Percentiles rank a stretch among this genome's conserved stretches.
phyloP scores from a whole-genome alignment of 371 early-diverging fungal species.

The Saksenaea oblongispora region DNA sequence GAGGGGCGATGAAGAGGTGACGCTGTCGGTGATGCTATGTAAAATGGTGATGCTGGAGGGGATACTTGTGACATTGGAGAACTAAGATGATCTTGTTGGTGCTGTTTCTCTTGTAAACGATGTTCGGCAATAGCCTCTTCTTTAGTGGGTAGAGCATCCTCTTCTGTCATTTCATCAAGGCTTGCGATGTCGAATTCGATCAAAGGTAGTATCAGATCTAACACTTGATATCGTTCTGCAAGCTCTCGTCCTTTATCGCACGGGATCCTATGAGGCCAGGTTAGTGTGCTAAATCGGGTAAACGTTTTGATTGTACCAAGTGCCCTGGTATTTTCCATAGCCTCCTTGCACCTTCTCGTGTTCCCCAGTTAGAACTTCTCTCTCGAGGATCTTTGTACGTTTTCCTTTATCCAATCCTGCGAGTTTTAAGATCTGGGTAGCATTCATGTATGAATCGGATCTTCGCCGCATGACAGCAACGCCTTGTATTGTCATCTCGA shows the following conservation, averaged over 20 bases:
- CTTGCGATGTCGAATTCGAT: conserved; percentile 65
- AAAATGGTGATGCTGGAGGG: not conserved
- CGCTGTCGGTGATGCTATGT: not conserved
- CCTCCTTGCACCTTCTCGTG: conserved; percentile 98
- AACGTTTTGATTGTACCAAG: conserved; percentile 59
- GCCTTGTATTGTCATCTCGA: conserved; percentile 80
- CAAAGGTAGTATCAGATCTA: conserved; percentile 59
- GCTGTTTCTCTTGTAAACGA: conserved; percentile 9
- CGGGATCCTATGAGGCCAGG: conserved; percentile 67
- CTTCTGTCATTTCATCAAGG: conserved; percentile 15
- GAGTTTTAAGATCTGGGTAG: conserved; percentile 96
- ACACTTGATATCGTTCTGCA: conserved; percentile 74
- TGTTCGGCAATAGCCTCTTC: conserved; percentile 22
- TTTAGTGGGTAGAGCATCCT: conserved; percentile 24
- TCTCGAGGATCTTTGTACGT: conserved; percentile 92
- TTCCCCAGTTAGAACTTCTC: conserved; percentile 78
- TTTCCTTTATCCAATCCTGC: conserved; percentile 92
- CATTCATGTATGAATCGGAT: conserved; percentile 93
- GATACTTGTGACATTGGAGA: not conserved
- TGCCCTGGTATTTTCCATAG: conserved; percentile 97
- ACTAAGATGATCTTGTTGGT: not conserved
- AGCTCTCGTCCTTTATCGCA: conserved; percentile 71
- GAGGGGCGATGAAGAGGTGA: not conserved
- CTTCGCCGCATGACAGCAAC: conserved; percentile 91
- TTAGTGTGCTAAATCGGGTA: not conserved